Conservation (phyloP, 2,329 filamentous ascomycete species). For the Epichloe hybrida region DNA sequence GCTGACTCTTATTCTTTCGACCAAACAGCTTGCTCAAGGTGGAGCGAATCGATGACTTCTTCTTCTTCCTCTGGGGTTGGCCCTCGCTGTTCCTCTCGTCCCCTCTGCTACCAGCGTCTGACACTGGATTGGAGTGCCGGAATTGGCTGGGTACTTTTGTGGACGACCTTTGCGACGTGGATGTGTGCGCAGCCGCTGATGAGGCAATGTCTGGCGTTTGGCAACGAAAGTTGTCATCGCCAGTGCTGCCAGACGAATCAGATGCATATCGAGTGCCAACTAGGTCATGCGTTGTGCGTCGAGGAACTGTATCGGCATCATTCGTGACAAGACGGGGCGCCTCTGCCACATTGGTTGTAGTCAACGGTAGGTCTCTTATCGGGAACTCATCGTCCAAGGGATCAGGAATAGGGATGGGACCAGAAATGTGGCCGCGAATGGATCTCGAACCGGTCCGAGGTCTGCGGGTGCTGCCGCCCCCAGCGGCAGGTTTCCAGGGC, state of each 20-base stretch:
- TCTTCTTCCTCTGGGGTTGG: slow-evolving; percentile 41
- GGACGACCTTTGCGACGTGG: background rate
- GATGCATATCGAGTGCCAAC: background rate
- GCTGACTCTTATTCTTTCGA: slow-evolving; percentile 35
- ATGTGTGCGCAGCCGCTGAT: background rate
- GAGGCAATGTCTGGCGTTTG: background rate
- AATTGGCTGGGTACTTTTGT: background rate
- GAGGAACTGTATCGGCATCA: background rate
- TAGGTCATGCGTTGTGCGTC: background rate
- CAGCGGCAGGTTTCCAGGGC: slow-evolving; percentile 32
- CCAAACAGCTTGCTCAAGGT: slow-evolving; percentile 46
- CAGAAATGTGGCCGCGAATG: slow-evolving; percentile 47
- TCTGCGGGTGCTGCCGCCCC: slow-evolving; percentile 14
- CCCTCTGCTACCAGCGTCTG: slow-evolving; percentile 7
- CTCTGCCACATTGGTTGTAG: slow-evolving; percentile 15
- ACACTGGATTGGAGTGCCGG: slow-evolving; percentile 6
- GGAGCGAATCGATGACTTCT: slow-evolving; percentile 43
- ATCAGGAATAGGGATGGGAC: slow-evolving; percentile 42
- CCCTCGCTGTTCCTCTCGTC: slow-evolving; percentile 6
- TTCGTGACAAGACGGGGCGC: background rate
- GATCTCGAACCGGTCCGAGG: slow-evolving; percentile 24
- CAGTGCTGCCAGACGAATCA: background rate
- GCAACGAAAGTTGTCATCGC: background rate
- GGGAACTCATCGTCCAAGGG: slow-evolving; percentile 40
- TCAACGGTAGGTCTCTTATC: slow-evolving; percentile 29